These are phyloP conservation scores for Fraxinus pennsylvanica DNA, from an alignment of 257 asterid species.

Conservation along the genomic window DNA sequence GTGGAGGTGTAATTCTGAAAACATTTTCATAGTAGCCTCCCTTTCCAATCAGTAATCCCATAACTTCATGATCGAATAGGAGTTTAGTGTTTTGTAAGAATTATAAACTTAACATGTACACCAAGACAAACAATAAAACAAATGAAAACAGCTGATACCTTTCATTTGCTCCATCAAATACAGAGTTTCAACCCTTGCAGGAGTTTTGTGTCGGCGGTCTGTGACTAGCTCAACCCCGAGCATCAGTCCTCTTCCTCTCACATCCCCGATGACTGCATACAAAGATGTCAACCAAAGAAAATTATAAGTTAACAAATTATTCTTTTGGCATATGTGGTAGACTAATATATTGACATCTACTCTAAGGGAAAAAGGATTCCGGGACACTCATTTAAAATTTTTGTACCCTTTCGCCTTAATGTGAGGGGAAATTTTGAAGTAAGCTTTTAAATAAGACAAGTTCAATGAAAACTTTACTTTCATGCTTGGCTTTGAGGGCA, in stretches of 20 bases:
- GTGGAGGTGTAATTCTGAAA: slow-evolving; percentile 44
- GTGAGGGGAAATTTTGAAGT: too few relatives aligned
- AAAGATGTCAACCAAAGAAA: not conserved
- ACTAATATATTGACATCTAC: not conserved
- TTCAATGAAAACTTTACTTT: slow-evolving; percentile 38
- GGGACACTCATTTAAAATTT: too few relatives aligned
- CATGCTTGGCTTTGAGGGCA: slow-evolving; percentile 62
- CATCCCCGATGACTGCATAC: slow-evolving; percentile 66
- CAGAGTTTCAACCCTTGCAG: slow-evolving; percentile 51
- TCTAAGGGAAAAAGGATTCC: not conserved
- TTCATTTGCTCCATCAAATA: slow-evolving; percentile 65
- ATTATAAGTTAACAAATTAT: not conserved
- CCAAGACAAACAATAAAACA: not conserved
- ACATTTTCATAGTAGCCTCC: slow-evolving; percentile 43
- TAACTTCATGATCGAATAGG: slow-evolving; percentile 17
- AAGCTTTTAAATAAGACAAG: too few relatives aligned
- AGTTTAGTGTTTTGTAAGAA: too few relatives aligned
- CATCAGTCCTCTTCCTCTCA: slow-evolving; percentile 79
- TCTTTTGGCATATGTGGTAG: not conserved
- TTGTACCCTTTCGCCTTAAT: too few relatives aligned
- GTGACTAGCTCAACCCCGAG: slow-evolving; percentile 75
- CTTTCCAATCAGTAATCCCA: slow-evolving; percentile 40
- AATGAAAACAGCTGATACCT: slow-evolving; percentile 39
- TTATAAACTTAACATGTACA: not conserved
- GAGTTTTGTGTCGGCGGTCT: slow-evolving; percentile 56